Conservation (phyloP, 805 yeast species). For the Candida yuanshanica region DNA sequence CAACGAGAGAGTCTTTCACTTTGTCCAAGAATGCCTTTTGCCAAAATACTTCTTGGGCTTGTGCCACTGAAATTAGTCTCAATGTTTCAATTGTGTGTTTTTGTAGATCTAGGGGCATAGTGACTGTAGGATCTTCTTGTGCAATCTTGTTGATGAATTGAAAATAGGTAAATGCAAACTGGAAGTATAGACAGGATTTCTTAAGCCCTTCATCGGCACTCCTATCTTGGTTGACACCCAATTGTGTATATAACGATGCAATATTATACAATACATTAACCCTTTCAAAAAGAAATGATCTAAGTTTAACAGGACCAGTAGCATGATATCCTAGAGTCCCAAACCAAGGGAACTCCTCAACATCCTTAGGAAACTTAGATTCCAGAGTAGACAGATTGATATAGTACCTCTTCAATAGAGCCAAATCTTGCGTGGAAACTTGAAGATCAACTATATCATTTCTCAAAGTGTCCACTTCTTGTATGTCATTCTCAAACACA, state of each 20-base stretch:
- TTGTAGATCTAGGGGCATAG: conserved; percentile 43
- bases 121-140: conserved; percentile 13
- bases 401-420: conserved; percentile 40
- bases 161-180: conserved; percentile 67
- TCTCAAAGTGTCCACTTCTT: conserved; percentile 39
- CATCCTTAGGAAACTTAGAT: conserved; percentile 59
- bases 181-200: conserved; percentile 58
- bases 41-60: conserved; percentile 88
- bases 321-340: conserved; percentile 57
- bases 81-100: conserved; percentile 45
- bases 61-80: conserved; percentile 58
- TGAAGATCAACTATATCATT: conserved; percentile 32
- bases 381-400: conserved; percentile 37
- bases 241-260: conserved; percentile 55
- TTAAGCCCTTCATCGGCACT: conserved; percentile 49
- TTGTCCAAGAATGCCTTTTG: conserved; percentile 50
- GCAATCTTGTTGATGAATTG: conserved; percentile 60
- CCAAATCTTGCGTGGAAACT: conserved; percentile 31
- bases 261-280: conserved; percentile 62
- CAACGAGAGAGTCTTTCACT: conserved; percentile 53
- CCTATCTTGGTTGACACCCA: conserved; percentile 44
- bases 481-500: conserved; percentile 37
- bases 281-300: conserved; percentile 54
- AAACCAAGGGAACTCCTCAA: conserved; percentile 64
- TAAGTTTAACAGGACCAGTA: conserved; percentile 38